Percentiles rank a stretch among this genome's conserved stretches.
Evolutionary conservation across 208 protist genomes (phyloP).

Genomic region (Vickermania spadyakhi): DNA sequence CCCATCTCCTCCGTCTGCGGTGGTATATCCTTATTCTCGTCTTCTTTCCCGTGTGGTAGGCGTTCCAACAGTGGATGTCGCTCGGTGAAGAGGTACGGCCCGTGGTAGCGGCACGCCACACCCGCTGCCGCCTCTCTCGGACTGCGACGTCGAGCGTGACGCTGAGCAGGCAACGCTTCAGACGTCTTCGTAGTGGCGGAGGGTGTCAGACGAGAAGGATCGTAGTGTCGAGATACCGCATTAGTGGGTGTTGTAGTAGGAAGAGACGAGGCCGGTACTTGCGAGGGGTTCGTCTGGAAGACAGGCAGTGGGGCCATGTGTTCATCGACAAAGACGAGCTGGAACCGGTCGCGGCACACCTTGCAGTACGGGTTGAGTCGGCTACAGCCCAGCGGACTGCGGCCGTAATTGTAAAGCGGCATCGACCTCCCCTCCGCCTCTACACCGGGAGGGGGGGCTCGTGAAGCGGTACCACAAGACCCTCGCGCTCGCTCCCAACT

Average conservation of each 20-base stretch:
- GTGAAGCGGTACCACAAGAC: not conserved
- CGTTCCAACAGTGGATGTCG: conserved; percentile 1
- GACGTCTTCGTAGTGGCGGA: not conserved
- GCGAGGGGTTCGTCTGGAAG: too few relatives aligned
- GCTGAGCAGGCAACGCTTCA: not conserved
- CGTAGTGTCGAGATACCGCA: not conserved
- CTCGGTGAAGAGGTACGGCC: conserved; percentile 26
- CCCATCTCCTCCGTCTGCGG: too few relatives aligned
- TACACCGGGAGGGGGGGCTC: not conserved
- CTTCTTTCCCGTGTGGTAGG: too few relatives aligned
- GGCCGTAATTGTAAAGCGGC: conserved; percentile 3
- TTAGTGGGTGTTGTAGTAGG: conserved; percentile 11
- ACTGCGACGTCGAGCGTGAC: not conserved
- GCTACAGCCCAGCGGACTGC: conserved; percentile 43
- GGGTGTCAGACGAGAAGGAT: not conserved
- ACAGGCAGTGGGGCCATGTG: conserved; percentile 41
- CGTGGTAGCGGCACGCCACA: conserved; percentile 30
- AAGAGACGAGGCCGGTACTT: too few relatives aligned
- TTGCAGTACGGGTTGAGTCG: conserved; percentile 82
- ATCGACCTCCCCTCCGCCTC: conserved; percentile 4
- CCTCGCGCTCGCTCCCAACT: not conserved
- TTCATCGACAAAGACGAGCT: conserved; percentile 62
- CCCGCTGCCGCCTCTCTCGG: too few relatives aligned
- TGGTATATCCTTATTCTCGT: too few relatives aligned
- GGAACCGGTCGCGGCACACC: conserved; percentile 57